Evolutionary conservation across 225 moss, liverwort and hornwort genomes (phyloP), one percentile per base, ranked within the genome.

Genomic region (Ulota crispa): DNA sequence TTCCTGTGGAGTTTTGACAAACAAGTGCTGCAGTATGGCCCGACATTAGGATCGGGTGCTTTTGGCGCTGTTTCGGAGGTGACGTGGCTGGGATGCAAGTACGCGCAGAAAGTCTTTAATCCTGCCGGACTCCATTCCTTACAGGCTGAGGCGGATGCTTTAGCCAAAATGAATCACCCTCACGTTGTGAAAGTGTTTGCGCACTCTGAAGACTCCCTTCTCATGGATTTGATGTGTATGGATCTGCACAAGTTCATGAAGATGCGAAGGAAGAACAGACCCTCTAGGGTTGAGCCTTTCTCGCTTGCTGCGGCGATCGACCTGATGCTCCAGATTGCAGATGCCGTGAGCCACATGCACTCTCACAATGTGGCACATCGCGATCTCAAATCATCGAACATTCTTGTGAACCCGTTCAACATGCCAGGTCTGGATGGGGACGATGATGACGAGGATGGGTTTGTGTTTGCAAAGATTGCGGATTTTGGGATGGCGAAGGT

Each of bases 271-370:
- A 3, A 0, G 1, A 42, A 10, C 63, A 45, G 78, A 4, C 15
- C 47, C 5, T 23, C 7, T 16, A 19, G 27, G 64, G 42, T 6
- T 50, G 34, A 9, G 0, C 80, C 71, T 7, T 83, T 83, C 3
- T 56, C 71, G 6, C 42, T 83, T 37, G 32, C n/a, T 34, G 70
- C 79, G 20, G 53, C 83, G 57, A 59, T 72, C 13, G 76, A 76
- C 71, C 32, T 86, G 43, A 86, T 86, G 80, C 83, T 75, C 45
- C 71, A 86, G 45, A 47, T 83, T 37, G 83, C 76, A 0, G 47
- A 83, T 30, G 86, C 63, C 3, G 10, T 83, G 50, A 56, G 47
- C 34, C 70, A 75, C 80, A 2, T 83, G 18, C 79, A 86, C 70
- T 79, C 34, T 16, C 78, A 23, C 24, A 20, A 39, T 1, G 19